phyloP scores from a whole-genome alignment of 2,329 filamentous ascomycete species.

The Neurospora sp. region DNA sequence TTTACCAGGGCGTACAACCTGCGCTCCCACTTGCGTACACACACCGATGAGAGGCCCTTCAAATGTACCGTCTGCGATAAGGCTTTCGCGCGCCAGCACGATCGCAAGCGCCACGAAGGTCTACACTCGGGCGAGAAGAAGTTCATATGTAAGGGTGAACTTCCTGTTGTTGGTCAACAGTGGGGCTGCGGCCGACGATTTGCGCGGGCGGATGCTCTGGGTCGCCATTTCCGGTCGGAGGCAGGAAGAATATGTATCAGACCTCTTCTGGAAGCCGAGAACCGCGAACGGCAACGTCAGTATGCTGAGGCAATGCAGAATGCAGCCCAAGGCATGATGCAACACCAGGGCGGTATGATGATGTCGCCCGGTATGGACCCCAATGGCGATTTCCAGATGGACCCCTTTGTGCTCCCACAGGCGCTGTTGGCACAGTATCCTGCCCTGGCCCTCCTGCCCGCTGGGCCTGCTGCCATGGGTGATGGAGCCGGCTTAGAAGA shows the following conservation, averaged over 20 bases:
- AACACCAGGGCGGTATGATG: constrained; percentile 48
- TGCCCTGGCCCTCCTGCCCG: constrained; percentile 40
- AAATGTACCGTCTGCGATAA: constrained; percentile 96
- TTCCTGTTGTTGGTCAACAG: constrained; percentile 62
- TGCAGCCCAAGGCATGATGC: constrained; percentile 46
- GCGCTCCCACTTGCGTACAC: constrained; percentile 86
- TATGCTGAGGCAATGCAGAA: constrained; percentile 60
- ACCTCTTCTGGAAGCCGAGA: constrained; percentile 91
- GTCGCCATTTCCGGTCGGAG: constrained; percentile 90
- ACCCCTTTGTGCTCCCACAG: constrained; percentile 65
- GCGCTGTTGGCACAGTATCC: constrained; percentile 88
- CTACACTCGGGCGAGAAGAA: constrained; percentile 97
- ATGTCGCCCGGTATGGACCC: constrained; percentile 52
- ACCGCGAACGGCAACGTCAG: constrained; percentile 64
- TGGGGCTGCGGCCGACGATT: constrained; percentile 95
- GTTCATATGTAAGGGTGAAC: constrained; percentile 88
- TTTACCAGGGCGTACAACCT: constrained; percentile 97
- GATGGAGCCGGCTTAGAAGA: constrained; percentile 65
- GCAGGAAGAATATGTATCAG: constrained; percentile 95
- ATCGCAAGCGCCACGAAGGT: constrained; percentile 93
- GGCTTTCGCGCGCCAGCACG: constrained; percentile 93
- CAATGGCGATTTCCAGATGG: constrained; percentile 44
- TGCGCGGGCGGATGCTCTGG: constrained; percentile 87
- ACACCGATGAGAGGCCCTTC: constrained; percentile 94
- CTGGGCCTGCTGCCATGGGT: constrained; percentile 53